phyloP scores from a whole-genome alignment of 768 basidiomycete species.

The Tricholoma saponaceum region DNA sequence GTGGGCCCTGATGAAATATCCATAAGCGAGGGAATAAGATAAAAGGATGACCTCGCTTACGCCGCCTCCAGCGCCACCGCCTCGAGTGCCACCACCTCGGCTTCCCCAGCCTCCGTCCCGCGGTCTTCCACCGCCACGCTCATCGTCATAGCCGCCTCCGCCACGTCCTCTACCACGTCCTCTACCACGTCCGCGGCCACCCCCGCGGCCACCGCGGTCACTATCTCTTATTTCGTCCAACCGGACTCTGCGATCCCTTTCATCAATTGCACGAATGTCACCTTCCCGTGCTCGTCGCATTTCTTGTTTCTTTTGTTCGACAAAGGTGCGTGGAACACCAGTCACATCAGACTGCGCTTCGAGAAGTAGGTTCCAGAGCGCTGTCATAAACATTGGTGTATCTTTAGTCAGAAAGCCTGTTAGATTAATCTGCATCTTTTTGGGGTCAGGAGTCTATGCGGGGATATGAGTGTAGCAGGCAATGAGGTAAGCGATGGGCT shows the following conservation, averaged over 20 bases:
- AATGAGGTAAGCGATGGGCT: conserved; percentile 19
- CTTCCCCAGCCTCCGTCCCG: conserved; percentile 68
- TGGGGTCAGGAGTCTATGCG: conserved; percentile 79
- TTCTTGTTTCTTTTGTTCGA: conserved; percentile 91
- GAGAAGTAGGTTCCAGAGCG: conserved; percentile 87
- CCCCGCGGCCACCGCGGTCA: conserved; percentile 49
- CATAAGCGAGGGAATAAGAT: neutral
- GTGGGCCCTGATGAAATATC: conserved; percentile 31
- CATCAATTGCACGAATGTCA: conserved; percentile 63
- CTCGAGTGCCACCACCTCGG: conserved; percentile 54
- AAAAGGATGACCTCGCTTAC: conserved; percentile 23
- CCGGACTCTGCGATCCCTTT: conserved; percentile 64
- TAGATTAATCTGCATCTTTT: conserved; percentile 93
- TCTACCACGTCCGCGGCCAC: conserved; percentile 51
- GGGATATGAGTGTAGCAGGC: neutral
- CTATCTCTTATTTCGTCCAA: conserved; percentile 66
- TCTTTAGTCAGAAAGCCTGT: conserved; percentile 90
- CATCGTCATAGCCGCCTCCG: conserved; percentile 42
- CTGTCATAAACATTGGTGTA: conserved; percentile 82
- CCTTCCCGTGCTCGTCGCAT: conserved; percentile 67
- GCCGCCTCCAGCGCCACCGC: conserved; percentile 43
- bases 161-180: conserved; percentile 52
- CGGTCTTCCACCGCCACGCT: conserved; percentile 48
- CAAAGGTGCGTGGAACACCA: conserved; percentile 85
- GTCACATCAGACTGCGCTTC: conserved; percentile 88